Evolutionary conservation across 768 basidiomycete genomes (phyloP), one percentile per base, ranked within the genome.

Genomic region (Rhizopogon vesiculosus): DNA sequence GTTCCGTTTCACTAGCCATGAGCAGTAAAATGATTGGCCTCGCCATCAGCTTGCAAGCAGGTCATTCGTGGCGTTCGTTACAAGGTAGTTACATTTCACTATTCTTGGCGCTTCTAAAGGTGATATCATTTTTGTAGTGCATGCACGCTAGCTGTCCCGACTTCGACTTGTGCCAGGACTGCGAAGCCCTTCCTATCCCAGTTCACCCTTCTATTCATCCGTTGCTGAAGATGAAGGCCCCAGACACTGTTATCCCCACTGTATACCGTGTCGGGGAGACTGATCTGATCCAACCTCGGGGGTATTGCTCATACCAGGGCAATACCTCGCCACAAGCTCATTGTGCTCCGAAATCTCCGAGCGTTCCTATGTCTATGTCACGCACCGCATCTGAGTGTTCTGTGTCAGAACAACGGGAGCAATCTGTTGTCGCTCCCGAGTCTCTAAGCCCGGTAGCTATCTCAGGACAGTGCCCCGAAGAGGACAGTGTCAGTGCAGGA

Each of bases 111-210:
- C n/a, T 1, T 55, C 54, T 56, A n/a, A 64, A 50, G 35, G 41
- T 16, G 22, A 22, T 8, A 10, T 49, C 35, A 25, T 25, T 13
- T 35, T n/a, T 58, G 31, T 59, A 89, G 87, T 95, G 93, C 71
- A 85, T 91, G 82, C 84, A 92, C 64, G 76, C 82, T 13, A 71
- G 74, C 3, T 95, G 93, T 70, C 77, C 80, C 0, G 89, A 93
- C 67, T 93, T 84, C 61, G 93, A 95, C 63, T 76, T 94, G 16
- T 95, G 92, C 70, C 75, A 78, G 55, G 69, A 69, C 51, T 95
- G 93, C 70, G 92, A 93, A 71, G 85, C 90, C 5, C 77, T 83
- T 55, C 92, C 92, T 0, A 88, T 93, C 56, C 71, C 84, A 5
- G 74, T 89, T 12, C 92, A 95, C 66, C 89, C 90, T 0, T 56